Evolutionary conservation across 768 basidiomycete genomes (phyloP).

Genomic region (Boletus speciosus): DNA sequence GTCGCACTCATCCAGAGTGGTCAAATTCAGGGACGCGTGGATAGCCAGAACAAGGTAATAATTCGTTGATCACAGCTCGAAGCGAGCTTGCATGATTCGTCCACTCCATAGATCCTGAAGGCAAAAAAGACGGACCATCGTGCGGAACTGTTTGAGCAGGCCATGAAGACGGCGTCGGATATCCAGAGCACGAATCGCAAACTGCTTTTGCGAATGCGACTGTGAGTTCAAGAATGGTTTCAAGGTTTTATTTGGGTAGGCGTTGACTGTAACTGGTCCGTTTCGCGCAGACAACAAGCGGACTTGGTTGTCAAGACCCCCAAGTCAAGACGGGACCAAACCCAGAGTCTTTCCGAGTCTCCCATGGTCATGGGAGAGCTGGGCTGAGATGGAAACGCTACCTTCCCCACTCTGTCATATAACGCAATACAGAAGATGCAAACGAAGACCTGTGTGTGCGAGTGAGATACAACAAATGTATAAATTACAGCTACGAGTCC

Average conservation of each 20-base stretch:
- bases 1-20: constrained; percentile 76
- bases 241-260: not conserved
- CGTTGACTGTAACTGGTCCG: not conserved
- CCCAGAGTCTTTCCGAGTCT: constrained; percentile 14
- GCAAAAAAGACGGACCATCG: constrained; percentile 80
- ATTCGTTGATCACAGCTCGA: not conserved
- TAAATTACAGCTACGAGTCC: constrained; percentile 25
- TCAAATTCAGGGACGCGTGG: constrained; percentile 77
- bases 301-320: constrained; percentile 70
- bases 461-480: constrained; percentile 8
- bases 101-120: constrained; percentile 59
- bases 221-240: constrained; percentile 48
- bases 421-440: not conserved
- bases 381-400: constrained; percentile 1
- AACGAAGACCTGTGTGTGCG: not conserved
- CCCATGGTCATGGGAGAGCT: constrained; percentile 12
- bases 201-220: constrained; percentile 73
- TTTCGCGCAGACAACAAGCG: constrained; percentile 62
- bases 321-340: constrained; percentile 37
- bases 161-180: constrained; percentile 68
- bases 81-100: not conserved
- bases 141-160: constrained; percentile 68
- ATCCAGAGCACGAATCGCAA: constrained; percentile 75
- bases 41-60: constrained; percentile 82
- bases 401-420: not conserved